phyloP scores from a whole-genome alignment of 2,329 filamentous ascomycete genomes.

The Knoxdaviesia proteae region DNA sequence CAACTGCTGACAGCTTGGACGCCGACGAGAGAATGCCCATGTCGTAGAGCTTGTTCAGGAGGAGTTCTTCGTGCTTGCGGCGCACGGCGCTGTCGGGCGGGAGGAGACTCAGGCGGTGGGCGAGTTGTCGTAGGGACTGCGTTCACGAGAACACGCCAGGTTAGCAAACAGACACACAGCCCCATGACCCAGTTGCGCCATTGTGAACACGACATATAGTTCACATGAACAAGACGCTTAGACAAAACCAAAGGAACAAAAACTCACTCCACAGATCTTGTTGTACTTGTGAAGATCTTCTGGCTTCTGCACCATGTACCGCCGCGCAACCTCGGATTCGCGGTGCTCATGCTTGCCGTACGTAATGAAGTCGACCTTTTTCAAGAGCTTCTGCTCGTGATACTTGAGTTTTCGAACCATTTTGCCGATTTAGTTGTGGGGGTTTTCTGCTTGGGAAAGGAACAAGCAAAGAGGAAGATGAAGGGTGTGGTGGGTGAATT shows the following conservation, averaged over 20 bases:
- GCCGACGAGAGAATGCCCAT: conserved; percentile 68
- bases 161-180: no score
- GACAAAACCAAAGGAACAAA: conserved; percentile 1
- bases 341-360: conserved; percentile 85
- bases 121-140: conserved; percentile 69
- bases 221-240: neutral
- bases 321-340: conserved; percentile 55
- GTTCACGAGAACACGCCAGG: conserved; percentile 4
- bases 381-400: conserved; percentile 90
- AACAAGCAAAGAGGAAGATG: no score
- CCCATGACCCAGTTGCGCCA: no score
- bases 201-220: neutral
- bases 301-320: conserved; percentile 81
- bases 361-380: conserved; percentile 80
- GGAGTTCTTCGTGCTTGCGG: conserved; percentile 63
- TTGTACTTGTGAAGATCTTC: conserved; percentile 59
- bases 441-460: neutral
- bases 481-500: no score
- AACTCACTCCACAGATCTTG: conserved; percentile 43
- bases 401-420: conserved; percentile 96
- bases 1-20: conserved; percentile 65
- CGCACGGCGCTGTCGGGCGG: conserved; percentile 61
- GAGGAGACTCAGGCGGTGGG: conserved; percentile 68
- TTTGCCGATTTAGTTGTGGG: conserved; percentile 9
- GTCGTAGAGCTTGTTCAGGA: conserved; percentile 80